Percentiles rank a stretch among this genome's conserved stretches.
Conservation (phyloP, 352 stramenopile species). For the Pythium rishiriense region DNA sequence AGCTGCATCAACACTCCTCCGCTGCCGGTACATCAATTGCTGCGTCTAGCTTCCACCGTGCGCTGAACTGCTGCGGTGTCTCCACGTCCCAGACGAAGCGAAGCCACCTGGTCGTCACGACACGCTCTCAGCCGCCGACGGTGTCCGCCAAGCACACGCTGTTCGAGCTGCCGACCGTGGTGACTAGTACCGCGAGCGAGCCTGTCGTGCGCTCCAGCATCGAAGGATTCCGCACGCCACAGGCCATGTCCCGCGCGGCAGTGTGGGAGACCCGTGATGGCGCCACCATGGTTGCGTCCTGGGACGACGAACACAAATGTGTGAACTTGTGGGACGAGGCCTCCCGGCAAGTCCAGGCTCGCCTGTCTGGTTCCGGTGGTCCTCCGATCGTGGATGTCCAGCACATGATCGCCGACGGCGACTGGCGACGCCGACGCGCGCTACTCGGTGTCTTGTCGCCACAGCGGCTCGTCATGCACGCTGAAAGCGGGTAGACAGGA, state of each 20-base stretch:
- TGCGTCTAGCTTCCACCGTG: constrained; percentile 6
- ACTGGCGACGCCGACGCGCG: constrained; percentile 1
- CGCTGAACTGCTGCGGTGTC: constrained; percentile 12
- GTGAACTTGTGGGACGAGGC: constrained; percentile 23
- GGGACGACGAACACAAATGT: constrained; percentile 20
- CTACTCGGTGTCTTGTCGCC: constrained; percentile 19
- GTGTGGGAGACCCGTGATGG: constrained; percentile 16
- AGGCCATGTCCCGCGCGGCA: constrained; percentile 17
- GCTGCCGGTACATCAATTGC: not conserved
- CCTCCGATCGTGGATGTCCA: constrained; percentile 24
- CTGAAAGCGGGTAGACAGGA: not conserved
- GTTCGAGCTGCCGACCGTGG: constrained; percentile 12
- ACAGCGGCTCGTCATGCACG: constrained; percentile 14
- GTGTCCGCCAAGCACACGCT: constrained; percentile 16
- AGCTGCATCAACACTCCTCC: not conserved
- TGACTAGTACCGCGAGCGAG: not conserved
- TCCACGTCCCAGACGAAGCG: constrained; percentile 3
- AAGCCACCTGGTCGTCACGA: constrained; percentile 17
- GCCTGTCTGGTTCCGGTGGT: not conserved
- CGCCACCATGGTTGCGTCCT: constrained; percentile 18
- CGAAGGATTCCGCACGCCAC: constrained; percentile 22
- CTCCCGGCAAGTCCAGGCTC: not conserved
- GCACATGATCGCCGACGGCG: constrained; percentile 6
- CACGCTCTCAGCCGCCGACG: constrained; percentile 13
- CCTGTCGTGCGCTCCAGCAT: constrained; percentile 9